Conservation (phyloP, 2,329 filamentous ascomycete genomes). For the Cylindrodendrum hubeiense region DNA sequence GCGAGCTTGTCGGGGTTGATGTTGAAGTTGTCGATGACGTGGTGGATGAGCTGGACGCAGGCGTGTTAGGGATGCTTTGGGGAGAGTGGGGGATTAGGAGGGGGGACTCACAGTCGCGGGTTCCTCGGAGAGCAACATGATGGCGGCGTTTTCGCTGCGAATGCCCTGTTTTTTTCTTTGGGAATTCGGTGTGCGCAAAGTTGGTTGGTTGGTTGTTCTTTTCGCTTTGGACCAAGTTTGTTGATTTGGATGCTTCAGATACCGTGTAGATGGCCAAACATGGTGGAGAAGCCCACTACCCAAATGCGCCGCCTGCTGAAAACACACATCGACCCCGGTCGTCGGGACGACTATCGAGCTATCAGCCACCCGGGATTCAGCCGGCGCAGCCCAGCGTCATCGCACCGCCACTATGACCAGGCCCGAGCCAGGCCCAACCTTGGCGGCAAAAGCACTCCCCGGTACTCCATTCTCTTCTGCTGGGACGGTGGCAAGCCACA, state of each 20-base stretch:
- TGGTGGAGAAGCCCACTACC: not conserved
- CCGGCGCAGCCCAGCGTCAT: slow-evolving; percentile 40
- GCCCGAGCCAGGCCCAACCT: slow-evolving; percentile 13
- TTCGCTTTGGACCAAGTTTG: not conserved
- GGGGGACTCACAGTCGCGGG: slow-evolving; percentile 77
- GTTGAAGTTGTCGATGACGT: slow-evolving; percentile 96
- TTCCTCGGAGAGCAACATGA: slow-evolving; percentile 94
- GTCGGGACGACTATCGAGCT: slow-evolving; percentile 47
- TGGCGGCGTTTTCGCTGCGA: not conserved
- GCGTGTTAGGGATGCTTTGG: slow-evolving; percentile 21
- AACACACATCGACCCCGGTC: slow-evolving; percentile 39
- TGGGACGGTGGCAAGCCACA: slow-evolving; percentile 19
- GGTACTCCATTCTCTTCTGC: not conserved
- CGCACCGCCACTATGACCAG: slow-evolving; percentile 36
- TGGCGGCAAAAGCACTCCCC: not conserved
- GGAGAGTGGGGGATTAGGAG: not conserved
- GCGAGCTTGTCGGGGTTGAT: slow-evolving; percentile 88
- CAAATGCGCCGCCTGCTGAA: slow-evolving; percentile 21
- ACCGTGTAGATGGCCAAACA: slow-evolving; percentile 1
- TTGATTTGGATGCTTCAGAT: not conserved
- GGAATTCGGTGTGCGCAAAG: not conserved
- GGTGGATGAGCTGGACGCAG: slow-evolving; percentile 79
- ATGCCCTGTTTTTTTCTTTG: not conserved
- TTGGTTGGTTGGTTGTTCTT: not conserved
- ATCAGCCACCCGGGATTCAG: slow-evolving; percentile 32